These are phyloP conservation scores for Aureobasidium vineae DNA, from an alignment of 2,329 filamentous ascomycete species.

Conservation along the genomic window DNA sequence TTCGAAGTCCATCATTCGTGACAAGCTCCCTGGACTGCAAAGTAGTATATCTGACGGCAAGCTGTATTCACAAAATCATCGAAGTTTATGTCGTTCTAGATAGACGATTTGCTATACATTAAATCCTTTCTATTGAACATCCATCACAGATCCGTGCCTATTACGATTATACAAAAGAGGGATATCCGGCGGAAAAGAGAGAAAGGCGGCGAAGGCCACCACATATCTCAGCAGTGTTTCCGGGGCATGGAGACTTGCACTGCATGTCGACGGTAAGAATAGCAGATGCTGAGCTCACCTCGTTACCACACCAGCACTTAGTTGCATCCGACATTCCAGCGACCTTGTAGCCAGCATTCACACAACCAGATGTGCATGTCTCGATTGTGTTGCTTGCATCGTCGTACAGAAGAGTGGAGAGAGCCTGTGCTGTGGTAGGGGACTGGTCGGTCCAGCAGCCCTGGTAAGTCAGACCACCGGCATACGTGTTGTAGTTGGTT, in stretches of 20 bases:
- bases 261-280: slow-evolving; percentile 37
- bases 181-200: slow-evolving; percentile 35
- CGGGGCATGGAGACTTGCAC: slow-evolving; percentile 36
- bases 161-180: slow-evolving; percentile 24
- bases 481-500: slow-evolving; percentile 36
- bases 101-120: no score
- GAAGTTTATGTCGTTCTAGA: neutral
- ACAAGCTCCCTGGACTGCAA: neutral
- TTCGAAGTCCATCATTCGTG: neutral
- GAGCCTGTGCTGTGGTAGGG: slow-evolving; percentile 28
- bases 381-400: slow-evolving; percentile 37
- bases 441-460: slow-evolving; percentile 40
- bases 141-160: neutral
- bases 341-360: slow-evolving; percentile 31
- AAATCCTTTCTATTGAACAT: neutral
- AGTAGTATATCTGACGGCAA: neutral
- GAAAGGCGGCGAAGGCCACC: slow-evolving; percentile 37
- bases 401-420: slow-evolving; percentile 35
- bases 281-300: slow-evolving; percentile 20
- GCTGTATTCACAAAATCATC: neutral
- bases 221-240: slow-evolving; percentile 37
- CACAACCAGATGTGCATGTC: slow-evolving; percentile 36
- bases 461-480: slow-evolving; percentile 40
- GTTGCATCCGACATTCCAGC: slow-evolving; percentile 22
- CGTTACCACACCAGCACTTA: slow-evolving; percentile 26